These are phyloP conservation scores for Castanea crenata DNA, from an alignment of 306 rosid species.

Conservation along the genomic window DNA sequence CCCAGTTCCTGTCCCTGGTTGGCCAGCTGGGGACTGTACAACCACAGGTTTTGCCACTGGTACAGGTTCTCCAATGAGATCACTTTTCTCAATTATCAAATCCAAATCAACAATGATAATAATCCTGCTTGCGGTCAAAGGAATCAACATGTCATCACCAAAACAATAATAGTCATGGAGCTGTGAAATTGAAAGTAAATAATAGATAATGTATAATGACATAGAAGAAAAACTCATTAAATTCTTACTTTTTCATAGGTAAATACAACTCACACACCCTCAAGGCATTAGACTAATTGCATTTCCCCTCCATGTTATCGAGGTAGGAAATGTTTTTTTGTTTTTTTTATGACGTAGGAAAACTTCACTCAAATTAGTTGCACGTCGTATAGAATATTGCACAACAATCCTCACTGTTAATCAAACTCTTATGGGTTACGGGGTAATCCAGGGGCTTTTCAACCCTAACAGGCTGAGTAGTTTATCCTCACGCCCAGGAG, in stretches of 20 bases:
- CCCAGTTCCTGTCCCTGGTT: slow-evolving; percentile 35
- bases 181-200: not conserved
- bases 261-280: not conserved
- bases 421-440: too few species aligned
- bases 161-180: not conserved
- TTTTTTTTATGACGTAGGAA: not conserved
- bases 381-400: not conserved
- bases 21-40: slow-evolving; percentile 30
- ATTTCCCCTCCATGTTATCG: not conserved
- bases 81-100: slow-evolving; percentile 56
- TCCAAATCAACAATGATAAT: slow-evolving; percentile 67
- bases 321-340: not conserved
- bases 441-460: too few species aligned
- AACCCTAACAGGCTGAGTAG: not conserved
- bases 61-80: slow-evolving; percentile 57
- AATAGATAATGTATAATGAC: not conserved
- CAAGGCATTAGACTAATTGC: not conserved
- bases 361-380: not conserved
- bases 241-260: not conserved
- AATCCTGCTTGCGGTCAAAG: slow-evolving; percentile 49
- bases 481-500: not conserved
- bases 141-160: slow-evolving; percentile 7
- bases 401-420: not conserved
- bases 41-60: slow-evolving; percentile 24
- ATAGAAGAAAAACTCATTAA: not conserved